Evolutionary conservation across 345 rosid species (phyloP), one percentile per base, ranked within the genome.

Genomic region (Eucalyptus grandis): DNA sequence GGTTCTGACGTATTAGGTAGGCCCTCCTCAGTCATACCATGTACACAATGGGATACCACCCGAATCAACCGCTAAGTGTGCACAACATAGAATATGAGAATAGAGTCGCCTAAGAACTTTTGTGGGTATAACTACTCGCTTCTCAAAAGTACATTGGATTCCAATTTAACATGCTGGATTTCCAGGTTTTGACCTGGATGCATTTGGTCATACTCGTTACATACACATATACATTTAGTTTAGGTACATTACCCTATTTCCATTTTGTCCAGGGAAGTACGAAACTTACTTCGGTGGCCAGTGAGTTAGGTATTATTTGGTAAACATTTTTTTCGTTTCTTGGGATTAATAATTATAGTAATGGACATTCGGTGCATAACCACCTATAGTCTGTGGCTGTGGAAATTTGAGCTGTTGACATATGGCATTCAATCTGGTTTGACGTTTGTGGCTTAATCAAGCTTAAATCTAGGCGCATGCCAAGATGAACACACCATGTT

Each of bases 291-390:
- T 77, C 30, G 37, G 43, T 43, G n/a, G 50, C 37, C 37, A 30
- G 62, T 58, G 65, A 80, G 91, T 88, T 88, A 86, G 91, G 90
- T 58, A 90, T n/a, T 56, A 54, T 86, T 90, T 47, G 90, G 90
- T 86, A 43, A 15, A 22, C 30, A 30, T 77, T 77, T 40, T 62
- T 72, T 77, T 40, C 83, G 24, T 77, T 77, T 67, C 53, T 49
- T 21, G 27, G 62, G 34, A 43, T 69, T 46, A 16, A 16, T 19
- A 60, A n/a, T 77, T 77, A 77, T 80, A 24, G 86, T 62, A 21
- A 37, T 50, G 34, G 58, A 49, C 40, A 47, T 87, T 31, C 80
- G 90, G 91, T 86, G 87, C 31, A 30, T 30, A 90, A 44, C 69
- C 88, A 85, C 88, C 67, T 51, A 27, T 86, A 6, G 34, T 86